Base-by-base conservation (phyloP, 148 eudicot species). In the Heliamphora exappendiculata region DNA sequence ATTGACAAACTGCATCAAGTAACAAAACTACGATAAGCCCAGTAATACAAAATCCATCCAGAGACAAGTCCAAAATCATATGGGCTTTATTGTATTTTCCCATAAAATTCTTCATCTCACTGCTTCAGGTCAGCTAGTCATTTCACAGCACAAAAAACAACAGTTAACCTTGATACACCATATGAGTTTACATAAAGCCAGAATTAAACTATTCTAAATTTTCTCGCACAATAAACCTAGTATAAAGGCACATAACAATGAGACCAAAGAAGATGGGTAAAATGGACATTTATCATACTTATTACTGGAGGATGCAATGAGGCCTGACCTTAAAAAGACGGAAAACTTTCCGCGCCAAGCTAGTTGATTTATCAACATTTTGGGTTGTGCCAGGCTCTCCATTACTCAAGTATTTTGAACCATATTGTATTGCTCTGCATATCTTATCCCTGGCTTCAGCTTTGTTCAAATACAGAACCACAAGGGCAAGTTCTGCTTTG, bases 361-460 rank as follows among this genome's bases (percentile, higher is more conserved):
- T 93, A 70, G 99, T 96, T 42, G 90, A 77, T 67, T 96, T 96
- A 83, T 96, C 99, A 64, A 96, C 99, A 78, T 83, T 87, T 77
- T 96, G 99, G 22, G 99, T 97, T 0, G 99, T 91, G 69, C 99
- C 99, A 72, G 98, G 97, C 85, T 96, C 82, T 57, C 99, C 99
- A 76, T 91, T 82, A 81, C 99, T 93, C 89, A 96, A 57, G 77
- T 88, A 93, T 76, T 91, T 96, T 36, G 99, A 96, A 76, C 99
- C 99, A 82, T 96, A 96, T 75, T 96, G 99, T 78, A 96, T 96
- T 57, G 99, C 91, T 85, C 99, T 89, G 89, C 98, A 96, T 80
- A 96, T 87, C 92, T 96, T 96, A 81, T 96, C 99, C 84, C 99
- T 86, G 31, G 99, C 91, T 86, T 96, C 99, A 26, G 99, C 99